A percentile compares a stretch with the other conserved stretches of the same genome.
These are phyloP conservation scores for Stentor roeselii DNA, from an alignment of 73 alveolate genomes.

Conservation along the genomic window DNA sequence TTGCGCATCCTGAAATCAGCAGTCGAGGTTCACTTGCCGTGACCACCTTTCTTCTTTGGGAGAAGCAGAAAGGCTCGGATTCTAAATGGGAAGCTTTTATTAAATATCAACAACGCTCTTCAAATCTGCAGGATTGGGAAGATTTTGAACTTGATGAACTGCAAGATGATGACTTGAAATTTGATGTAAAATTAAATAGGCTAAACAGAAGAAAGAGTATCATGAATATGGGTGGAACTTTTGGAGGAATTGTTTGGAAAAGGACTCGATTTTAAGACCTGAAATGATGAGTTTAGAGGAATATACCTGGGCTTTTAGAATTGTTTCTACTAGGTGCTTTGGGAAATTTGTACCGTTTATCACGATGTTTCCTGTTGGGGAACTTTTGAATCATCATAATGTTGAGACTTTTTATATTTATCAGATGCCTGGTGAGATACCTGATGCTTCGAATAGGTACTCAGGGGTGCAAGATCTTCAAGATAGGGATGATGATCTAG, in stretches of 20 bases:
- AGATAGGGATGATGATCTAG: not conserved
- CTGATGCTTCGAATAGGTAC: slow-evolving; percentile 13
- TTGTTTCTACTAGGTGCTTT: not conserved
- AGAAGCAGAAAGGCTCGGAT: not conserved
- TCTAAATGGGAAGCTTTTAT: slow-evolving; percentile 14
- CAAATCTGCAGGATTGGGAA: not conserved
- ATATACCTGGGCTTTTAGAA: slow-evolving; percentile 5
- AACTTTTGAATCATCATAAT: not conserved
- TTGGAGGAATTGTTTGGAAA: not conserved
- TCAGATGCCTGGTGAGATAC: not conserved
- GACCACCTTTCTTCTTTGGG: not conserved
- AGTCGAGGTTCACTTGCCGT: not conserved
- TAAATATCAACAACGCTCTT: not conserved
- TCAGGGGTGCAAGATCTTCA: not conserved
- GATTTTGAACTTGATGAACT: not conserved
- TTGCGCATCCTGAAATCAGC: not conserved
- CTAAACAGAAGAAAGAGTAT: not conserved
- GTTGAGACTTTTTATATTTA: not conserved
- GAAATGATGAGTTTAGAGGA: not conserved
- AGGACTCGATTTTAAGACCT: not conserved
- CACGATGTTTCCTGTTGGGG: not conserved
- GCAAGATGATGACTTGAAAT: slow-evolving; percentile 16
- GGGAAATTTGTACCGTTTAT: slow-evolving; percentile 4
- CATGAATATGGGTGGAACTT: not conserved
- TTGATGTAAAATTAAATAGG: slow-evolving; percentile 14